Evolutionary conservation across 1,284 basidiomycete genomes (phyloP).

Genomic region (Termitomyces sp.): DNA sequence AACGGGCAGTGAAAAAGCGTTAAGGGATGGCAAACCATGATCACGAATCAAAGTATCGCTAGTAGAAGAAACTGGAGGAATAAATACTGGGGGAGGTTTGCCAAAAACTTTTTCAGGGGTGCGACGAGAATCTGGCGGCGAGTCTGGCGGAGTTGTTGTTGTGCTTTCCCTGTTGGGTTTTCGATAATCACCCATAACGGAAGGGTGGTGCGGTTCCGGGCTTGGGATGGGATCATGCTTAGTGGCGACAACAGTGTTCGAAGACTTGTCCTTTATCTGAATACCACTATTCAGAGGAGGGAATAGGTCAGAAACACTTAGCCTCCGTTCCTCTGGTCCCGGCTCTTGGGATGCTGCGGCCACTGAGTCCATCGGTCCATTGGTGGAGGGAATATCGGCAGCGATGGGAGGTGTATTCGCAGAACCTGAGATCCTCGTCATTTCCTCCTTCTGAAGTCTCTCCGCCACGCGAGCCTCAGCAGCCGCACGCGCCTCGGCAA

Average conservation of each 20-base stretch:
- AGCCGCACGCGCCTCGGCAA: slow-evolving; percentile 65
- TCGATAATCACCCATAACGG: neutral
- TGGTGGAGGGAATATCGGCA: slow-evolving; percentile 11
- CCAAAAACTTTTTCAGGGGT: slow-evolving; percentile 48
- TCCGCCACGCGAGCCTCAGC: slow-evolving; percentile 69
- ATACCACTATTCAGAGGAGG: slow-evolving; percentile 25
- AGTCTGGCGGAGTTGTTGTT: slow-evolving; percentile 58
- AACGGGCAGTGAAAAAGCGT: slow-evolving; percentile 39
- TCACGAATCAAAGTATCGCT: slow-evolving; percentile 10
- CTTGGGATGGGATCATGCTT: neutral
- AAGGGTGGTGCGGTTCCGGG: neutral
- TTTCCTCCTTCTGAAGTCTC: slow-evolving; percentile 41
- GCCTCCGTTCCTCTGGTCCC: slow-evolving; percentile 27
- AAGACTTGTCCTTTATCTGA: slow-evolving; percentile 29
- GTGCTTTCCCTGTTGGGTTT: slow-evolving; percentile 25
- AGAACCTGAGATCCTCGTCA: slow-evolving; percentile 22
- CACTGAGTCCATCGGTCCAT: neutral
- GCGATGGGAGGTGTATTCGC: neutral
- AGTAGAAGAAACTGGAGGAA: slow-evolving; percentile 33
- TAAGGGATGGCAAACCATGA: slow-evolving; percentile 24
- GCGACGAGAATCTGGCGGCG: slow-evolving; percentile 42
- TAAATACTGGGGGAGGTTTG: slow-evolving; percentile 54
- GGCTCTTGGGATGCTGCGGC: neutral
- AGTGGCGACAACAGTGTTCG: slow-evolving; percentile 19
- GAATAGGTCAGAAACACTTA: slow-evolving; percentile 53